Percentiles rank a stretch among this genome's conserved stretches.
These are phyloP conservation scores for Ustilago bromivora DNA, from an alignment of 1,284 basidiomycete genomes.

Conservation along the genomic window DNA sequence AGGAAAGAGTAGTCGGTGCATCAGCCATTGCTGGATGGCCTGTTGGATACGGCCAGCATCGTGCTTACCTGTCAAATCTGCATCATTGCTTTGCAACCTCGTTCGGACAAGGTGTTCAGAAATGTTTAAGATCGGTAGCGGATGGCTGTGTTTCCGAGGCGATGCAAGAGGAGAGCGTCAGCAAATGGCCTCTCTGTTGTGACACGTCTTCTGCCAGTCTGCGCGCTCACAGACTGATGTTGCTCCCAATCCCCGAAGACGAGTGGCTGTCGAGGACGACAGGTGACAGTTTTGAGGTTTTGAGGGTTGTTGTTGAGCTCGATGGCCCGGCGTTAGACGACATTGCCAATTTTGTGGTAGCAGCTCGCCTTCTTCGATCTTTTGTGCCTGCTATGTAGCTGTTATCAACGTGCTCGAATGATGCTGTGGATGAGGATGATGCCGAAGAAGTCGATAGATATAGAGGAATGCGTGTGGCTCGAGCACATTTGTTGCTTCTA, in stretches of 20 bases:
- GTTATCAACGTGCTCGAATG: neutral
- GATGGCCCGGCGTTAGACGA: conserved; percentile 29
- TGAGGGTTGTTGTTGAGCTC: conserved; percentile 15
- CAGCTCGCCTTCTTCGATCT: no score
- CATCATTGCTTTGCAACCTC: conserved; percentile 74
- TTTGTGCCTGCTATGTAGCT: neutral
- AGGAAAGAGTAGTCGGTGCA: neutral
- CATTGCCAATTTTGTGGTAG: conserved; percentile 3
- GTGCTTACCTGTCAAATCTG: conserved; percentile 25
- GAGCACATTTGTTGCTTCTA: conserved; percentile 16
- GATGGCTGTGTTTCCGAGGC: conserved; percentile 77
- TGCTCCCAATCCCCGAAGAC: conserved; percentile 38
- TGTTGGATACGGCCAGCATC: neutral
- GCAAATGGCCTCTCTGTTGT: neutral
- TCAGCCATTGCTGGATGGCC: neutral
- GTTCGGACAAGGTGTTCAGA: conserved; percentile 92
- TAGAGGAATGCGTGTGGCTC: conserved; percentile 20
- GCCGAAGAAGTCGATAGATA: no score
- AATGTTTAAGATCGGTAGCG: conserved; percentile 93
- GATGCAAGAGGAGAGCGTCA: neutral
- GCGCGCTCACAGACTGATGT: conserved; percentile 44
- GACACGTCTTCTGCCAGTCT: neutral
- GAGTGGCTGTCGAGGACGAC: conserved; percentile 45
- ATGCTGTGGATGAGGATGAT: no score
- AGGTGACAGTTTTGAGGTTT: conserved; percentile 37